A percentile compares a stretch with the other conserved stretches of the same genome.
Evolutionary conservation across 352 stramenopile genomes (phyloP).

Genomic region (Pythium coloratum): DNA sequence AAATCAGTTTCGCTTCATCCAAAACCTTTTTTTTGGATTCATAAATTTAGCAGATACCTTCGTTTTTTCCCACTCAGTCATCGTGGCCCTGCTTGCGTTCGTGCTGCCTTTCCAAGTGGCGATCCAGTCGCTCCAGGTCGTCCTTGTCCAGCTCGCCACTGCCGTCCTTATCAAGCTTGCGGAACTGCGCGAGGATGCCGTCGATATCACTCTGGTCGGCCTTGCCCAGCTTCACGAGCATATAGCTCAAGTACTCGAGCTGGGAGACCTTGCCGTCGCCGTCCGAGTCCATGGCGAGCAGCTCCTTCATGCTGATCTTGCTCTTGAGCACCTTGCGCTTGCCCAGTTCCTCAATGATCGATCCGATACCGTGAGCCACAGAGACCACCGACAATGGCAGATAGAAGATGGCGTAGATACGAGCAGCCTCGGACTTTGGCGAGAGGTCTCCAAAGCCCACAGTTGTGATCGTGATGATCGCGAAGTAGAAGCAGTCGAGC

Average conservation of each 20-base stretch:
- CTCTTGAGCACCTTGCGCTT: constrained; percentile 60
- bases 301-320: constrained; percentile 77
- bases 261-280: constrained; percentile 68
- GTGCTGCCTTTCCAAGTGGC: constrained; percentile 47
- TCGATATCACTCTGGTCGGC: constrained; percentile 64
- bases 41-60: not conserved
- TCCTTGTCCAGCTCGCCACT: constrained; percentile 71
- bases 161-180: constrained; percentile 64
- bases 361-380: constrained; percentile 65
- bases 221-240: constrained; percentile 78
- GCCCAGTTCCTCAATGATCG: constrained; percentile 61
- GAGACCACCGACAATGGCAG: constrained; percentile 62
- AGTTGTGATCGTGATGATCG: constrained; percentile 89
- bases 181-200: constrained; percentile 62
- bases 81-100: constrained; percentile 11
- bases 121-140: constrained; percentile 60
- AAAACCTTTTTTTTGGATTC: not conserved
- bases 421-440: constrained; percentile 51
- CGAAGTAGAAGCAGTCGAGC: constrained; percentile 92
- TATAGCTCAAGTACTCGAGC: constrained; percentile 70
- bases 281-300: constrained; percentile 66
- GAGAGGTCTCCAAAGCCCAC: constrained; percentile 84
- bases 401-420: constrained; percentile 88
- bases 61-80: not conserved
- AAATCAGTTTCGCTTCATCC: not conserved